phyloP scores from a whole-genome alignment of 1,284 basidiomycete genomes.

The Sanghuangporus weigelae region DNA sequence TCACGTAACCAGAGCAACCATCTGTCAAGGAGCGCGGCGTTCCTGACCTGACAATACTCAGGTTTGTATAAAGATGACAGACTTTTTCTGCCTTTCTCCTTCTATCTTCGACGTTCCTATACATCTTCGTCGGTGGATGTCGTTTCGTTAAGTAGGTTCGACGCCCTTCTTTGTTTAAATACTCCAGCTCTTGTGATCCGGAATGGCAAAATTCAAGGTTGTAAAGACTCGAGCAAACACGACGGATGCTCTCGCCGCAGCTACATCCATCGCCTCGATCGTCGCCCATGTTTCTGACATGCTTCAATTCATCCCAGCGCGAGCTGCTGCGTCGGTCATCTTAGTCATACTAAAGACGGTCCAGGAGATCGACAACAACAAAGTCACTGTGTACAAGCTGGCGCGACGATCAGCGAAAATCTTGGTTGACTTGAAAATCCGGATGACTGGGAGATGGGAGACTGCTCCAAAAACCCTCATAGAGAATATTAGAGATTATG shows the following conservation, averaged over 20 bases:
- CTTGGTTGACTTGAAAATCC: constrained; percentile 39
- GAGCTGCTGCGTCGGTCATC: constrained; percentile 20
- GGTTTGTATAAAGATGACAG: too few species aligned
- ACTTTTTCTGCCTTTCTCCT: too few species aligned
- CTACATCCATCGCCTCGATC: constrained; percentile 9
- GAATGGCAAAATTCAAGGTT: background rate
- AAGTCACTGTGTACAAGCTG: constrained; percentile 37
- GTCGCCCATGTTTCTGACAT: constrained; percentile 17
- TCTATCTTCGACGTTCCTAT: too few species aligned
- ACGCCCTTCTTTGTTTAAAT: too few species aligned
- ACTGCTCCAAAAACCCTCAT: constrained; percentile 37
- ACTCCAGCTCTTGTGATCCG: too few species aligned
- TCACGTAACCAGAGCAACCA: background rate
- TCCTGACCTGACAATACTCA: too few species aligned
- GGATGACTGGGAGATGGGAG: constrained; percentile 44
- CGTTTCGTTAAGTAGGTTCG: too few species aligned
- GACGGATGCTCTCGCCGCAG: constrained; percentile 6
- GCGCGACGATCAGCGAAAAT: constrained; percentile 41
- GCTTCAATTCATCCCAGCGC: constrained; percentile 21
- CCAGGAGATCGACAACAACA: constrained; percentile 39
- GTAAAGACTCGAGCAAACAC: constrained; percentile 3
- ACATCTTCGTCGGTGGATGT: too few species aligned
- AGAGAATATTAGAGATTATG: constrained; percentile 39
- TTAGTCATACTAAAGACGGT: constrained; percentile 39
- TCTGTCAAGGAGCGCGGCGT: background rate